phyloP scores from a whole-genome alignment of 768 basidiomycete species.

The Suillus occidentalis region DNA sequence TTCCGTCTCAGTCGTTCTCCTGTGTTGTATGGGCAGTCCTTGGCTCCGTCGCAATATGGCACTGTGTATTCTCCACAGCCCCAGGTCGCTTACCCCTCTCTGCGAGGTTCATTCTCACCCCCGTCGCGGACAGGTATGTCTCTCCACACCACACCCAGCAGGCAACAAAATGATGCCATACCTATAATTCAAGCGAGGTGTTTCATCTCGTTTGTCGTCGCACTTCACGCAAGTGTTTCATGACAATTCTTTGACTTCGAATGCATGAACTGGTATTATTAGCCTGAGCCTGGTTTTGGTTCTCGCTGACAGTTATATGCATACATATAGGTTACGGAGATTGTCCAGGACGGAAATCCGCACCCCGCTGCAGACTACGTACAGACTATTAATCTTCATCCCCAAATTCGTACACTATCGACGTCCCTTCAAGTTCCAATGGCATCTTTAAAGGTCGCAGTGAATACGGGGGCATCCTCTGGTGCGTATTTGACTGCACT shows the following conservation, averaged over 20 bases:
- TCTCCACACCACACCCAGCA: conserved; percentile 10
- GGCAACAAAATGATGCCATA: conserved; percentile 12
- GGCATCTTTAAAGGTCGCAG: conserved; percentile 62
- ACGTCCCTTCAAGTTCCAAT: conserved; percentile 30
- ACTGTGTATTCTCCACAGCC: not conserved
- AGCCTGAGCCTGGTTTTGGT: not conserved
- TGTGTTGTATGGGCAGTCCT: conserved; percentile 6
- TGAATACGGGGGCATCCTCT: conserved; percentile 84
- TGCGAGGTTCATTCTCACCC: conserved; percentile 7
- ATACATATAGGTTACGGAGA: not conserved
- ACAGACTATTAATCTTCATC: too few species aligned
- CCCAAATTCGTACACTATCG: not conserved
- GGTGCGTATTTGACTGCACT: conserved; percentile 40
- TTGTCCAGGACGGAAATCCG: not conserved
- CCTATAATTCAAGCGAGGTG: conserved; percentile 20
- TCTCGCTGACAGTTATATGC: not conserved
- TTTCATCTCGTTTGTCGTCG: conserved; percentile 2
- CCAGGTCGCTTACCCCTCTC: conserved; percentile 4
- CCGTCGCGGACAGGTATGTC: conserved; percentile 13
- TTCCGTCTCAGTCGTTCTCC: conserved; percentile 3
- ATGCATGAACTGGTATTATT: not conserved
- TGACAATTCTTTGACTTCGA: too few species aligned
- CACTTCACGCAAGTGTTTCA: too few species aligned
- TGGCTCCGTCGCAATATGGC: not conserved
- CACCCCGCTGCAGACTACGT: not conserved